Evolutionary conservation across 352 stramenopile species (phyloP).

Genomic region (Blastocystis sp.): DNA sequence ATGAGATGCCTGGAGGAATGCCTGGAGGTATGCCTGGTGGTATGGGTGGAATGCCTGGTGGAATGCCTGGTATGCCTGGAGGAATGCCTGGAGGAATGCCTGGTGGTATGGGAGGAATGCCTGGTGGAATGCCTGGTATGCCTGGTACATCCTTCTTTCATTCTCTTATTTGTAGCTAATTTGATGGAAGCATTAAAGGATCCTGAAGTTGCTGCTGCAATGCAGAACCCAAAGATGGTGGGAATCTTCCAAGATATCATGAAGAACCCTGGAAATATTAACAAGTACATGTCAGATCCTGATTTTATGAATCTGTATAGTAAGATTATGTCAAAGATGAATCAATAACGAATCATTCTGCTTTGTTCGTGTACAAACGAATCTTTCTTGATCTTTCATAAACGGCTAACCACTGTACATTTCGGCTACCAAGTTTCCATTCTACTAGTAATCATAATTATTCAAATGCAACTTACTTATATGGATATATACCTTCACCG

Average conservation of each 20-base stretch:
- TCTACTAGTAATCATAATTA: background rate
- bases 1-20: background rate
- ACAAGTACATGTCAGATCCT: slow-evolving; percentile 14
- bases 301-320: slow-evolving; percentile 20
- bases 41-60: slow-evolving; percentile 9
- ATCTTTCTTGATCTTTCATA: too few species aligned
- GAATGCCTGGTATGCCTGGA: slow-evolving; percentile 21
- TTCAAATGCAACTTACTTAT: background rate
- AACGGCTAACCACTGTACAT: too few species aligned
- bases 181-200: background rate
- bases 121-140: too few species aligned
- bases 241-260: slow-evolving; percentile 4
- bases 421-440: too few species aligned
- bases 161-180: too few species aligned
- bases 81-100: background rate
- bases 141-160: too few species aligned
- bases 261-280: background rate
- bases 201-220: background rate
- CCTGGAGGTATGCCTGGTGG: slow-evolving; percentile 9
- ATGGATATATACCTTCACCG: background rate
- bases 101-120: too few species aligned
- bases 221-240: slow-evolving; percentile 19
- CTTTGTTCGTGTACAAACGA: background rate
- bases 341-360: background rate
- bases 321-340: slow-evolving; percentile 12